Evolutionary conservation across 2,329 filamentous ascomycete genomes (phyloP).

Genomic region (Simplicillium sp.): DNA sequence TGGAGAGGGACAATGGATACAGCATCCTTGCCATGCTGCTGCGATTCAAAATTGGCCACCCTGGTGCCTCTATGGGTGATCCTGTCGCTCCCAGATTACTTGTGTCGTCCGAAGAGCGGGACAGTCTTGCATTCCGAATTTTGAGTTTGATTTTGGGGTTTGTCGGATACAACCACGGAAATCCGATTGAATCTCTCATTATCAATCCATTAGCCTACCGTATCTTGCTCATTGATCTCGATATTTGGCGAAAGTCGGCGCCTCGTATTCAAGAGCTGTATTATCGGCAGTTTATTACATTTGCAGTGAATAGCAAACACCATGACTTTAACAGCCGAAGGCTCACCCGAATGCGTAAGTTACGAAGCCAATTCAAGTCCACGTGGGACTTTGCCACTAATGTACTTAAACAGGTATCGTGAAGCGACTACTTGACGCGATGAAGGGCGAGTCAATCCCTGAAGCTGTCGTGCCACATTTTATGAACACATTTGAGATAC

Average conservation of each 20-base stretch:
- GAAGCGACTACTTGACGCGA: slow-evolving; percentile 78
- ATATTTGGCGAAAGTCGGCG: slow-evolving; percentile 81
- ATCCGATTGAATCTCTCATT: slow-evolving; percentile 81
- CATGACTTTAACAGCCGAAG: slow-evolving; percentile 86
- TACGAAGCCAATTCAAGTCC: no score
- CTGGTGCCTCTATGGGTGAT: slow-evolving; percentile 19
- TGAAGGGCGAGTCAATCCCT: slow-evolving; percentile 75
- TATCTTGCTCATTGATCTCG: slow-evolving; percentile 82
- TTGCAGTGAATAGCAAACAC: slow-evolving; percentile 83
- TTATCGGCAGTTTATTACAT: slow-evolving; percentile 83
- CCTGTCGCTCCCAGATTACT: slow-evolving; percentile 26
- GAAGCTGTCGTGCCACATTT: slow-evolving; percentile 67
- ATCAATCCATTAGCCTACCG: slow-evolving; percentile 93
- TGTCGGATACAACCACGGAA: slow-evolving; percentile 75
- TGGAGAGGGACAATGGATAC: slow-evolving; percentile 94
- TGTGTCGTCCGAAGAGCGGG: slow-evolving; percentile 42
- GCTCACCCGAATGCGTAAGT: slow-evolving; percentile 79
- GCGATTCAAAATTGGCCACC: slow-evolving; percentile 66
- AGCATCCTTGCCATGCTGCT: slow-evolving; percentile 77
- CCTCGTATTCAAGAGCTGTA: slow-evolving; percentile 75
- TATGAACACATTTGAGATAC: slow-evolving; percentile 65
- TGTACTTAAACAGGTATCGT: slow-evolving; percentile 49
- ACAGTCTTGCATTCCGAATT: slow-evolving; percentile 50
- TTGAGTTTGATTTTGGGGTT: slow-evolving; percentile 74
- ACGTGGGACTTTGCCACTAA: no score